phyloP scores from a whole-genome alignment of 2,329 filamentous ascomycete species.

The Macrophomina pseudophaseolina region DNA sequence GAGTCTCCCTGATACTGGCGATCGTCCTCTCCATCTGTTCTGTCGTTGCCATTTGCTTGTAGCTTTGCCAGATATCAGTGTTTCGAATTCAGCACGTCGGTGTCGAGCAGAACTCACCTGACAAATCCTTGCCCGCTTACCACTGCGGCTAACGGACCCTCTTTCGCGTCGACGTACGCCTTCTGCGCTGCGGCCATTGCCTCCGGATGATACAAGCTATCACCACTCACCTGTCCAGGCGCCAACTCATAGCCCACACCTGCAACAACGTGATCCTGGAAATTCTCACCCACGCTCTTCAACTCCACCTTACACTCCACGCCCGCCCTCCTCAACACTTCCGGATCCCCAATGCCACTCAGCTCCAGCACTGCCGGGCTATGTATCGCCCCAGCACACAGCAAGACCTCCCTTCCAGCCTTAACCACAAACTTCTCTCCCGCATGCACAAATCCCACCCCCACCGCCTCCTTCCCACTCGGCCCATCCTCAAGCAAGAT shows the following conservation, averaged over 20 bases:
- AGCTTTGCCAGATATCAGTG: constrained; percentile 19
- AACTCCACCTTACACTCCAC: constrained; percentile 38
- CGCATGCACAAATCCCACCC: background rate
- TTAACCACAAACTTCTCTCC: constrained; percentile 33
- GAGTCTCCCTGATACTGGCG: constrained; percentile 12
- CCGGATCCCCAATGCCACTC: constrained; percentile 37
- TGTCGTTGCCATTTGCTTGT: constrained; percentile 8
- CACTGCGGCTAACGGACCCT: constrained; percentile 11
- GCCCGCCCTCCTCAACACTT: constrained; percentile 31
- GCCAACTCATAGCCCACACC: constrained; percentile 5
- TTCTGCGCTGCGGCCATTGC: constrained; percentile 21
- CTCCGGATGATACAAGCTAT: background rate
- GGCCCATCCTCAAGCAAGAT: background rate
- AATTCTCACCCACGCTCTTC: constrained; percentile 41
- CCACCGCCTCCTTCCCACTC: background rate
- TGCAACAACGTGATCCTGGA: constrained; percentile 41
- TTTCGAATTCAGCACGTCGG: no score
- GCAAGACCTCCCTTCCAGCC: constrained; percentile 33
- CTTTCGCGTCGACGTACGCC: background rate
- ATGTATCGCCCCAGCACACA: background rate
- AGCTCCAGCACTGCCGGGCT: constrained; percentile 35
- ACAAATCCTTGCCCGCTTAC: constrained; percentile 26
- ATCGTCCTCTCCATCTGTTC: constrained; percentile 19
- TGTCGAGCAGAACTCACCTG: background rate
- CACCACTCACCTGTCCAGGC: background rate